Evolutionary conservation across 2,329 filamentous ascomycete genomes (phyloP).

Genomic region (Fonsecaea monophora): DNA sequence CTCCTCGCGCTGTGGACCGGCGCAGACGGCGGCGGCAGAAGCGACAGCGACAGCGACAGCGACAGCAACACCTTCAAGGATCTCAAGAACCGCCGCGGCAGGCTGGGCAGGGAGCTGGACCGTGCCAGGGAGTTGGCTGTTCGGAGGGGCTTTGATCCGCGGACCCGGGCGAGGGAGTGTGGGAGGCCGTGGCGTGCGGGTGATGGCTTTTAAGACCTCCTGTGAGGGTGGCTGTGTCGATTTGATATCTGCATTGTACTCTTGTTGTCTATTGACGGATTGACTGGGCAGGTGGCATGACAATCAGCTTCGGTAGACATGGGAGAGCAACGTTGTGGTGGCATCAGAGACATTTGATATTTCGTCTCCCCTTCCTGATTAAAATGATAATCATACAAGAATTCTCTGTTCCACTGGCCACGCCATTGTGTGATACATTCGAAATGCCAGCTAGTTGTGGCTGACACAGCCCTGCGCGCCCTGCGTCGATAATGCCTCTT

Average conservation of each 20-base stretch:
- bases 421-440: neutral
- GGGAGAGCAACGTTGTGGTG: too few relatives aligned
- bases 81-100: slow-evolving; percentile 53
- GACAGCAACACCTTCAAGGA: slow-evolving; percentile 44
- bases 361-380: neutral
- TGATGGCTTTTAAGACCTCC: slow-evolving; percentile 55
- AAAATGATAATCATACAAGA: neutral
- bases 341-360: neutral
- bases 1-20: slow-evolving; percentile 49
- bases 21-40: too few relatives aligned
- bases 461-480: neutral
- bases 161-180: slow-evolving; percentile 58
- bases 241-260: too few relatives aligned
- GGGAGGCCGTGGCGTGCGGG: slow-evolving; percentile 63
- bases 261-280: neutral
- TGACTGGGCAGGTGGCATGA: neutral
- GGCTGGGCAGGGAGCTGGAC: slow-evolving; percentile 53
- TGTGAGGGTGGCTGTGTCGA: too few relatives aligned
- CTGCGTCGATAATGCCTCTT: neutral
- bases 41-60: neutral
- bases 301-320: neutral
- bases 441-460: neutral
- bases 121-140: slow-evolving; percentile 53
- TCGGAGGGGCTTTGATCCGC: slow-evolving; percentile 59
- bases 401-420: neutral